Evolutionary conservation across 495 filamentous ascomycete genomes (phyloP), one percentile per base, ranked within the genome.

Genomic region (Trichoderma parareesei): DNA sequence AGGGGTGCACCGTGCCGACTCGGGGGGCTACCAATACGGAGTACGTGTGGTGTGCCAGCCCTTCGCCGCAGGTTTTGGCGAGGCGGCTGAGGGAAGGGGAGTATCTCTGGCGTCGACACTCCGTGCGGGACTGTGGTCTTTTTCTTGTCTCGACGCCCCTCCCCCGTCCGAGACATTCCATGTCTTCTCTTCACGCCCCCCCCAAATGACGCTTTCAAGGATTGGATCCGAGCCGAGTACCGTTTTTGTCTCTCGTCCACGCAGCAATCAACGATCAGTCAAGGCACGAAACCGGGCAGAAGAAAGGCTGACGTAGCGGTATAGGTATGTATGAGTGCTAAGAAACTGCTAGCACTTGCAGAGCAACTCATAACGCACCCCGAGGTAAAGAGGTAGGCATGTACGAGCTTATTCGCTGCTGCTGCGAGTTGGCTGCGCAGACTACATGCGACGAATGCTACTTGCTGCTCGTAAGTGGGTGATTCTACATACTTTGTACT

Each of bases 91-190:
- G 14, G 8, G 16, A 18, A 8, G 9, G 16, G 20, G 18, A 46
- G 46, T 49, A 49, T 20, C 46, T 41, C 27, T 41, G 40, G 11
- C 40, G 40, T 11, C 40, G 40, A 8, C 3, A 18, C 46, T 49
- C 46, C 14, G 46, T 49, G 46, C 46, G 46, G 18, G 16, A 41
- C 11, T 41, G 6, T 41, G 27, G 27, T 27, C 27, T 41, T 27
- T 2, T 41, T 41, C 6, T 41, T 41, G 46, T 18, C 16, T 16
- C 46, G 20, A 8, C 46, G 33, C 27, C 27, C 27, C n/a, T n/a
- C n/a, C n/a, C 53, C 53, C 33, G 33, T n/a, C 53, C 53, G 53
- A 57, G 37, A 57, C 53, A 57, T 57, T 57, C 53, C 53, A 57
- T 18, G 27, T 27, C 27, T 27, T 27, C 27, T 27, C 27, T 27